Evolutionary conservation across 2,329 filamentous ascomycete species (phyloP), one percentile per base, ranked within the genome.

Genomic region (Periconia macrospinosa): DNA sequence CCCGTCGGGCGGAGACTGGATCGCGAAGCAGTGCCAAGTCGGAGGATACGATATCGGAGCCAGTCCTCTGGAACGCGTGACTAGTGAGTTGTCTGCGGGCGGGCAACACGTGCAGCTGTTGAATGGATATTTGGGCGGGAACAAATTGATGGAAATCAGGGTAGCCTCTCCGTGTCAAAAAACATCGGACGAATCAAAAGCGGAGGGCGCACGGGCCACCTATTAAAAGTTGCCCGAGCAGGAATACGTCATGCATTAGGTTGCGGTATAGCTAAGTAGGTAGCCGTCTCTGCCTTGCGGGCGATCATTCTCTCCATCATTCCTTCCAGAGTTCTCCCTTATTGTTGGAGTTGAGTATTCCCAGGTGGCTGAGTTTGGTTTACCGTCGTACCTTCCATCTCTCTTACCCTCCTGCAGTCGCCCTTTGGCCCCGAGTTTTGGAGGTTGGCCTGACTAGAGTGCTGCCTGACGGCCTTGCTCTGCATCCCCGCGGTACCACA

Each of bases 191-290:
- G 52, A 68, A 69, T 68, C 44, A 65, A 27, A 43, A 17, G 20
- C 56, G 54, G 58, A 61, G 62, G 52, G 42, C 49, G 18, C 58
- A 53, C 58, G 60, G 58, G 49, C 56, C 54, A 56, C 49, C 37
- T 44, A 47, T 55, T 57, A 62, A 55, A 27, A 27, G 23, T 8
- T 27, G 23, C 23, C 23, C 23, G 8, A 27, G 23, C 23, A n/a
- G 23, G 23, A 13, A 58, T 67, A 73, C 70, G 70, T 73, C 70
- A 73, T 71, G 67, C 64, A 70, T 58, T 35, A 47, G 37, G 50
- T 46, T 63, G 63, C 59, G n/a, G 60, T 59, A 63, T 33, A 30
- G 23, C n/a, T 33, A 33, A 43, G 23, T 23, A 33, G n/a, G n/a
- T n/a, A n/a, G n/a, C n/a, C n/a, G n/a, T n/a, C n/a, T 33, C 47